Evolutionary conservation across 495 filamentous ascomycete genomes (phyloP), one percentile per base, ranked within the genome.

Genomic region (Podospora anserina): DNA sequence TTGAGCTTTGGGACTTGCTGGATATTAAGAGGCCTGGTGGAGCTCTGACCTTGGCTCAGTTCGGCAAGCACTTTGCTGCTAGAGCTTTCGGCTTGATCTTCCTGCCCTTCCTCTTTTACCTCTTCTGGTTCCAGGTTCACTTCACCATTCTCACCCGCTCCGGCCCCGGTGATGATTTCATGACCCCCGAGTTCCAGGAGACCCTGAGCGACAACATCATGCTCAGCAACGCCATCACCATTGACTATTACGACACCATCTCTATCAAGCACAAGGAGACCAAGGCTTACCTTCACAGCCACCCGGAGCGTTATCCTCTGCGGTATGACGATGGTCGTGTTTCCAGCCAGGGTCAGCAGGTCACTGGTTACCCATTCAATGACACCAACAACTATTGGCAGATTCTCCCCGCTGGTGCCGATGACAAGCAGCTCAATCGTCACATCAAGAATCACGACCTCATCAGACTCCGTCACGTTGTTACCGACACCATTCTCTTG

Each of bases 121-220:
- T 99, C 32, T 99, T 99, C 84, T 99, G 96, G 96, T 99, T 99
- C 88, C 95, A 98, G 83, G 93, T 98, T 34, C 95, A 99, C 80
- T 98, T 99, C 77, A 85, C 92, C 27, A 91, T 99, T 73, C 84
- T 99, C 64, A 90, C 82, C 55, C 86, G 89, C 62, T 97, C 94
- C 49, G 95, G 95, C 34, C 95, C 95, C 58, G 95, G 95, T 55
- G 96, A 99, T 74, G 95, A 99, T 68, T 99, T 99, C 82, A 99
- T 99, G 95, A 92, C 90, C 15, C 95, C 95, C 3, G 93, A 94
- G 71, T 99, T 99, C 81, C 95, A 99, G 80, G 94, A 96, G 81
- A 97, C 96, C 5, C 82, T 99, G 64, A 91, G 90, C 71, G 94
- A 99, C 81, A 99, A 98, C 75, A 81, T 91, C 65, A 92, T 99